Conservation (phyloP, 1,139 yeast genomes). For the Debaryomycetaceae sp. region DNA sequence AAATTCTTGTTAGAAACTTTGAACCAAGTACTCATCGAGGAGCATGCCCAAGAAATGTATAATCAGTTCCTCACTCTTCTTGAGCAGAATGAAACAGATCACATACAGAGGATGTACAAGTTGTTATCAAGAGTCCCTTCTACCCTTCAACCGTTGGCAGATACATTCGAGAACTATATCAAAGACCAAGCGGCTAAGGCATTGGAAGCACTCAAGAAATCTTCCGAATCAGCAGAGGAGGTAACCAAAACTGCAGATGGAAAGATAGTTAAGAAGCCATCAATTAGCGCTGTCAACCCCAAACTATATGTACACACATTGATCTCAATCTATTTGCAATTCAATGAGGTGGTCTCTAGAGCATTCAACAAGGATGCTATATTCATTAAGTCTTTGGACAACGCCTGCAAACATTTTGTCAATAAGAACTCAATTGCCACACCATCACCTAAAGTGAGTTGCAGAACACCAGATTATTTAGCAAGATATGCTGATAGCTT, state of each 20-base stretch:
- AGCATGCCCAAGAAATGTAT: slow-evolving; percentile 76
- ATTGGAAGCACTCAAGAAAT: slow-evolving; percentile 57
- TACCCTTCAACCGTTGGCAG: slow-evolving; percentile 76
- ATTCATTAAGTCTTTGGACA: slow-evolving; percentile 84
- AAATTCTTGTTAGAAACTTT: slow-evolving; percentile 71
- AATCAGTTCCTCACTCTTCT: slow-evolving; percentile 70
- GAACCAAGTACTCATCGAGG: slow-evolving; percentile 71
- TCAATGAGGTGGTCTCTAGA: slow-evolving; percentile 59
- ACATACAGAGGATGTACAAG: slow-evolving; percentile 75
- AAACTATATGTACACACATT: slow-evolving; percentile 77
- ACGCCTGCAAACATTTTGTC: slow-evolving; percentile 82
- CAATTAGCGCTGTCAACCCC: slow-evolving; percentile 54
- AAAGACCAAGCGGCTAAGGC: slow-evolving; percentile 69
- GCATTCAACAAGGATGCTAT: slow-evolving; percentile 77
- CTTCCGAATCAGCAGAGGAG: slow-evolving; percentile 34
- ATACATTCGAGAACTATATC: slow-evolving; percentile 69
- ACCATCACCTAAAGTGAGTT: slow-evolving; percentile 46
- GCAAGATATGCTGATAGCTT: slow-evolving; percentile 87
- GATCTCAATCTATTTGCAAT: slow-evolving; percentile 64
- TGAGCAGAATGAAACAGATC: slow-evolving; percentile 72
- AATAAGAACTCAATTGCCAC: slow-evolving; percentile 80
- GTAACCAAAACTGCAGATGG: slow-evolving; percentile 10
- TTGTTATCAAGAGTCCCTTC: slow-evolving; percentile 71
- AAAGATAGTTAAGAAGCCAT: slow-evolving; percentile 17
- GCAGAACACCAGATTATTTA: slow-evolving; percentile 82